Evolutionary conservation across 805 yeast genomes (phyloP).

Genomic region (Lipomyces mesembrius): DNA sequence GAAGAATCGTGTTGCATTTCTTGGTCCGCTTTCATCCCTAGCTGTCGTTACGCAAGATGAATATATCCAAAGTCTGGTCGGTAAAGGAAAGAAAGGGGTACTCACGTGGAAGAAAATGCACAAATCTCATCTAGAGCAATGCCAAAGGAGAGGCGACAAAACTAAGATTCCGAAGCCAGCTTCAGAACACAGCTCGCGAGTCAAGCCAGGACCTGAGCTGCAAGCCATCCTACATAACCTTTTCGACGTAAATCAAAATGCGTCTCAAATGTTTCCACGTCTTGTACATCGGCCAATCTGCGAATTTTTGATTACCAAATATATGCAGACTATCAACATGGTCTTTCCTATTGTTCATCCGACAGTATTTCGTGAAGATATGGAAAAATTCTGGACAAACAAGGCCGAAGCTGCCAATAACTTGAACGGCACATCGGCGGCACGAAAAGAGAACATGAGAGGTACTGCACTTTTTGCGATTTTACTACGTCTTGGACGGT

Average conservation of each 20-base stretch:
- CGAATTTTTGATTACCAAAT: conserved; percentile 37
- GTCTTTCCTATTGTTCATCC: conserved; percentile 38
- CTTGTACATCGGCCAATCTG: conserved; percentile 38
- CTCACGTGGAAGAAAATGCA: not conserved
- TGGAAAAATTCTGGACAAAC: conserved; percentile 27
- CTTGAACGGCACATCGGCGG: not conserved
- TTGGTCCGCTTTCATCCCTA: conserved; percentile 21
- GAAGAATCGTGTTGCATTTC: conserved; percentile 23
- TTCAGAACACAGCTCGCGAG: conserved; percentile 5
- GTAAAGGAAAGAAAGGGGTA: not conserved
- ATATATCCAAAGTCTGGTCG: conserved; percentile 8
- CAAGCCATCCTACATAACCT: not conserved
- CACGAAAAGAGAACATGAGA: conserved; percentile 23
- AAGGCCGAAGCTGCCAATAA: conserved; percentile 15
- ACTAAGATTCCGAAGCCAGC: not conserved
- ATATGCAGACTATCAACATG: conserved; percentile 36
- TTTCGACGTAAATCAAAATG: conserved; percentile 14
- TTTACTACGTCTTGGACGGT: conserved; percentile 36
- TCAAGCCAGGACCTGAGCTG: conserved; percentile 5
- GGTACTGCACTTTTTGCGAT: conserved; percentile 36
- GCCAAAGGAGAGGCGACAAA: not conserved
- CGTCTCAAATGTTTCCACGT: conserved; percentile 25
- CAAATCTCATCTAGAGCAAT: not conserved
- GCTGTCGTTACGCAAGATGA: conserved; percentile 14
- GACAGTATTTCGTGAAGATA: conserved; percentile 26